These are phyloP conservation scores for Zygosaccharomyces sapae DNA, from an alignment of 1,139 yeast genomes.

Conservation along the genomic window DNA sequence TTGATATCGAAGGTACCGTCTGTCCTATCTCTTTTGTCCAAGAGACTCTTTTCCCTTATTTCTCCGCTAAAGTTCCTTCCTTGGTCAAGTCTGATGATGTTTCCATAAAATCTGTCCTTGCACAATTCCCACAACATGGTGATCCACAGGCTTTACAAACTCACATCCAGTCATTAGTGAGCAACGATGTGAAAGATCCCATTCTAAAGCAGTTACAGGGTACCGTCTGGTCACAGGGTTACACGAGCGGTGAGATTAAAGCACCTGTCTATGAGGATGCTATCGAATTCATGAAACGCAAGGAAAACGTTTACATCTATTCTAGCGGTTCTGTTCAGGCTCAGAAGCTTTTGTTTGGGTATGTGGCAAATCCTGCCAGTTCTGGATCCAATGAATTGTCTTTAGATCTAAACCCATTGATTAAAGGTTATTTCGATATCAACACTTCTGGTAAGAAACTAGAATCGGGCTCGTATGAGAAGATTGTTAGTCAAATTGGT, in stretches of 20 bases:
- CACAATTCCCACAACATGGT: slow-evolving; percentile 17
- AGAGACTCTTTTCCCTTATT: slow-evolving; percentile 56
- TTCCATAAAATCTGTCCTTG: slow-evolving; percentile 14
- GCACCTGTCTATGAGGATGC: slow-evolving; percentile 82
- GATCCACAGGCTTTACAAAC: slow-evolving; percentile 16
- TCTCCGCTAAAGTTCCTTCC: slow-evolving; percentile 35
- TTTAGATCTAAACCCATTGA: slow-evolving; percentile 48
- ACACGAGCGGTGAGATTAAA: slow-evolving; percentile 62
- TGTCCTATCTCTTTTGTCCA: slow-evolving; percentile 88
- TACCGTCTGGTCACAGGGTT: slow-evolving; percentile 75
- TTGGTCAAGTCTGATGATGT: slow-evolving; percentile 13
- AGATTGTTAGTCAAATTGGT: slow-evolving; percentile 50
- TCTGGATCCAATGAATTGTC: slow-evolving; percentile 22
- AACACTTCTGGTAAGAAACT: slow-evolving; percentile 75
- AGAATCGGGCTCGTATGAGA: slow-evolving; percentile 52
- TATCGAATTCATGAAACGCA: slow-evolving; percentile 46
- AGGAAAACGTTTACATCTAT: slow-evolving; percentile 57
- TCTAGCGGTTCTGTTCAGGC: slow-evolving; percentile 89
- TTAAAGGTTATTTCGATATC: slow-evolving; percentile 78
- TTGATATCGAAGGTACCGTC: slow-evolving; percentile 89
- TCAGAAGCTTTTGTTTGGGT: slow-evolving; percentile 68
- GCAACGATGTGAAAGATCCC: slow-evolving; percentile 71
- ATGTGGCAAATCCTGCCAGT: slow-evolving; percentile 44
- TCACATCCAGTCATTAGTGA: slow-evolving; percentile 57
- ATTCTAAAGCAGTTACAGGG: slow-evolving; percentile 79